Conservation (phyloP, 2,329 filamentous ascomycete species). For the Fusarium sp. region DNA sequence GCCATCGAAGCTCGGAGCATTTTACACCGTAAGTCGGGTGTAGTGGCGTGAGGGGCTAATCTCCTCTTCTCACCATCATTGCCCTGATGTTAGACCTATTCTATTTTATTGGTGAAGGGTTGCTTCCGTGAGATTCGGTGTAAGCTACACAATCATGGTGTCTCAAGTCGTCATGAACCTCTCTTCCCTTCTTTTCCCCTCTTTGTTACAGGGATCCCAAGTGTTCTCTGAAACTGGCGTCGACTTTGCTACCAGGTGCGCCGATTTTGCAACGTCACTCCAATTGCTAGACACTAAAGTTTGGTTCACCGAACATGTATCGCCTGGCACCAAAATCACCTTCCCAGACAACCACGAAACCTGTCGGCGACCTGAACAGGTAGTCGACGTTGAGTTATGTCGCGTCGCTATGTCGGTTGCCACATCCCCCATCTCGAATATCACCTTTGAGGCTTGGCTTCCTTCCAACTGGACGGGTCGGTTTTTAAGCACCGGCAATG, state of each 20-base stretch:
- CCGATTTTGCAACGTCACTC: constrained; percentile 15
- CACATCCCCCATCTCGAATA: constrained; percentile 27
- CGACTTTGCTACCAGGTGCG: constrained; percentile 29
- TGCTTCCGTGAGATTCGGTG: background rate
- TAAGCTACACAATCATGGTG: background rate
- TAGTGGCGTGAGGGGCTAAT: background rate
- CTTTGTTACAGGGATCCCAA: constrained; percentile 9
- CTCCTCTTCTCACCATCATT: background rate
- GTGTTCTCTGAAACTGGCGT: constrained; percentile 5
- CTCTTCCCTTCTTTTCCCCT: constrained; percentile 7
- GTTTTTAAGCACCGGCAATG: constrained; percentile 62
- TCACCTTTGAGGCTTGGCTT: constrained; percentile 58
- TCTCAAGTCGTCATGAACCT: constrained; percentile 5
- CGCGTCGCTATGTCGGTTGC: constrained; percentile 32
- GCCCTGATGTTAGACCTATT: no score
- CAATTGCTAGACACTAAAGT: constrained; percentile 31
- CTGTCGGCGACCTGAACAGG: constrained; percentile 23
- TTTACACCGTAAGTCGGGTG: background rate
- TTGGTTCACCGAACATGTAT: constrained; percentile 35
- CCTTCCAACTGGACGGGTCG: constrained; percentile 60
- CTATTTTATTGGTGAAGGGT: no score
- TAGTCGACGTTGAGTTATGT: constrained; percentile 30
- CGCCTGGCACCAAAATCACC: constrained; percentile 20
- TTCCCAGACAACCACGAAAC: constrained; percentile 30
- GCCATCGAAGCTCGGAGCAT: background rate